Evolutionary conservation across 2,329 filamentous ascomycete genomes (phyloP), one percentile per base, ranked within the genome.

Genomic region (Phoma sp.): DNA sequence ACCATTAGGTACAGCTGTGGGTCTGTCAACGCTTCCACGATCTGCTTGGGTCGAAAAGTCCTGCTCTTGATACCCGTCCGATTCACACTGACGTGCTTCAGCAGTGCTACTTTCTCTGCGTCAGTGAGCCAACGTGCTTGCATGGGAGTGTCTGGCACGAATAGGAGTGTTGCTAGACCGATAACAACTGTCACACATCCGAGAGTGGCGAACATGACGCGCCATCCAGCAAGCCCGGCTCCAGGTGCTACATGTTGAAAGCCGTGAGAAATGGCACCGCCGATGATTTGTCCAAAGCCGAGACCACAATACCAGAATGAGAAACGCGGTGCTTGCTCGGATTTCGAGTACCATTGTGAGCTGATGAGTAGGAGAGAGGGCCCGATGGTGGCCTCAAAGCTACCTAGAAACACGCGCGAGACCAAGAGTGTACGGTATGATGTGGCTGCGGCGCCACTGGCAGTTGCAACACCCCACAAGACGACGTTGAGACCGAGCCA

Each of bases 1-100:
- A 58, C 38, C 36, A 61, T 52, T 26, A 61, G 77, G 81, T 82
- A 85, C 0, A 82, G 79, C 68, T 84, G 77, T 2, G 82, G 83
- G 59, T 86, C 83, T 7, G 73, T 47, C 3, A 85, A 61, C 0
- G 83, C 81, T 56, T 85, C 83, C 7, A 81, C 74, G 1, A 88
- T 78, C 56, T 93, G 89, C 14, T 80, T 77, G 75, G 81, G 78
- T 55, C 87, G 87, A 72, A 88, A 88, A 52, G 87, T 80, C 53
- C 84, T 83, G 56, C 84, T 87, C 5, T 86, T 86, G 12, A 89
- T 86, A 0, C 89, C 89, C 47, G 89, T 90, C 72, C 91, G 86
- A 62, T 92, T 92, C 26, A 84, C 81, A 0, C 88, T 82, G 4
- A 92, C 83, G 0, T 90, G 81, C 57, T 90, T 89, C 15, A 91